Percentiles rank a stretch among this genome's conserved stretches.
These are phyloP conservation scores for Dryas drummondii DNA, from an alignment of 306 rosid species.

Conservation along the genomic window DNA sequence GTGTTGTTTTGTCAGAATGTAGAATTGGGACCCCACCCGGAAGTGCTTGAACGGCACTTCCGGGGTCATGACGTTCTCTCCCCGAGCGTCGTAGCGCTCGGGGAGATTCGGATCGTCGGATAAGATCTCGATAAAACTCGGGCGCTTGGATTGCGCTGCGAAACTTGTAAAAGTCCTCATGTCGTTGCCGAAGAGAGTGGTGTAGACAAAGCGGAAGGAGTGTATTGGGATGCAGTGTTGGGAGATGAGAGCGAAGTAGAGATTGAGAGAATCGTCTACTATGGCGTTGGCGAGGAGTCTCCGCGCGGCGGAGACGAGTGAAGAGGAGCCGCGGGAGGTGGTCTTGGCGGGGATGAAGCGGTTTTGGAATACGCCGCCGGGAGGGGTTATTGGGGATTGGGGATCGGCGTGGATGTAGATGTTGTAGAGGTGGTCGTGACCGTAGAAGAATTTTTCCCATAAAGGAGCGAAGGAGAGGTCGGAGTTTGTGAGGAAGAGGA, in stretches of 20 bases:
- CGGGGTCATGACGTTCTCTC: slow-evolving; percentile 48
- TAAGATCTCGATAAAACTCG: slow-evolving; percentile 59
- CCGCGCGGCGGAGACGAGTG: slow-evolving; percentile 56
- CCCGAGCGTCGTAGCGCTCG: slow-evolving; percentile 50
- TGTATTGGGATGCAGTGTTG: slow-evolving; percentile 61
- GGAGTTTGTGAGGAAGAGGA: slow-evolving; percentile 65
- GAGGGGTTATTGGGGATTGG: slow-evolving; percentile 25
- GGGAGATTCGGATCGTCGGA: slow-evolving; percentile 48
- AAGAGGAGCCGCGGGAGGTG: slow-evolving; percentile 50
- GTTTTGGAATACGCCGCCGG: slow-evolving; percentile 49
- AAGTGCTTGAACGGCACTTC: slow-evolving; percentile 50
- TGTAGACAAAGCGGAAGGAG: slow-evolving; percentile 47
- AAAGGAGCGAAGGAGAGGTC: slow-evolving; percentile 60
- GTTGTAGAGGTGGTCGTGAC: slow-evolving; percentile 45
- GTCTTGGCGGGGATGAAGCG: slow-evolving; percentile 44
- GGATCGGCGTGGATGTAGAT: slow-evolving; percentile 71
- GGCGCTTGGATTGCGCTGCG: not conserved
- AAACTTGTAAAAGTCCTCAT: not conserved
- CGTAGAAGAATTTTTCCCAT: slow-evolving; percentile 53
- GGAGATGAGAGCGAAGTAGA: slow-evolving; percentile 49
- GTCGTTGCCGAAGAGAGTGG: slow-evolving; percentile 25
- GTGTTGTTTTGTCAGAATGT: slow-evolving; percentile 42
- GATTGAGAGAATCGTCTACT: slow-evolving; percentile 51
- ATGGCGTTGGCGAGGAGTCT: slow-evolving; percentile 58
- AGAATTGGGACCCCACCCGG: slow-evolving; percentile 67